Evolutionary conservation across 768 basidiomycete genomes (phyloP).

Genomic region (Floccularia luteovirens): DNA sequence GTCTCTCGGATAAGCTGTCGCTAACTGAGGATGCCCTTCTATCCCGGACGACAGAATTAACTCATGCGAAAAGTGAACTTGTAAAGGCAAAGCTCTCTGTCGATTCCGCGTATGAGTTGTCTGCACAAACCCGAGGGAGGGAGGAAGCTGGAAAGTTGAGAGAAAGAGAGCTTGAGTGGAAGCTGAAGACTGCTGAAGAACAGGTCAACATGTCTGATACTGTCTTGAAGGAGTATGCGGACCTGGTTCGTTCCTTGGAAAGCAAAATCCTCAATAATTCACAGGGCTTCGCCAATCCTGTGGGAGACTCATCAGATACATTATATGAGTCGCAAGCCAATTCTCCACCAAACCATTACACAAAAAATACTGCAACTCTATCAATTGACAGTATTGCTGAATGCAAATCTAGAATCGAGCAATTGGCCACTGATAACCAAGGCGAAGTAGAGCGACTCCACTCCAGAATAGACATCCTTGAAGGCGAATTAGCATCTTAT

Average conservation of each 20-base stretch:
- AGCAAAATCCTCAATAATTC: conserved; percentile 21
- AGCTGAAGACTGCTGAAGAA: conserved; percentile 43
- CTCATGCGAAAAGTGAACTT: conserved; percentile 33
- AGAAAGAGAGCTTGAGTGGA: conserved; percentile 41
- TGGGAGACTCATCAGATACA: conserved; percentile 4
- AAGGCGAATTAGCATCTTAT: conserved; percentile 33
- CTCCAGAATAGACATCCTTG: conserved; percentile 30
- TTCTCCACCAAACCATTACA: background rate
- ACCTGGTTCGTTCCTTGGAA: conserved; percentile 62
- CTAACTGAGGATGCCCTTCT: conserved; percentile 50
- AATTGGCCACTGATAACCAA: conserved; percentile 41
- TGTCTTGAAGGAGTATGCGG: conserved; percentile 68
- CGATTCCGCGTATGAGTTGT: conserved; percentile 49
- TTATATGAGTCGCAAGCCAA: too few species aligned
- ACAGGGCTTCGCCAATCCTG: background rate
- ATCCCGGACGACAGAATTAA: conserved; percentile 39
- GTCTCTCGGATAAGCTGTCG: conserved; percentile 60
- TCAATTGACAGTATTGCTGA: conserved; percentile 35
- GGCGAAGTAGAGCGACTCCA: conserved; percentile 38
- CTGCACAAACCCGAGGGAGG: conserved; percentile 41
- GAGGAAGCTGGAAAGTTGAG: conserved; percentile 44
- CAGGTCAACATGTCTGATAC: conserved; percentile 55
- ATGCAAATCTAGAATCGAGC: conserved; percentile 39
- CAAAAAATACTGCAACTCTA: conserved; percentile 12
- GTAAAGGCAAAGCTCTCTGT: conserved; percentile 29